These are phyloP conservation scores for Nelumbo lutea DNA, from an alignment of 164 flowering plant genomes.

Conservation along the genomic window DNA sequence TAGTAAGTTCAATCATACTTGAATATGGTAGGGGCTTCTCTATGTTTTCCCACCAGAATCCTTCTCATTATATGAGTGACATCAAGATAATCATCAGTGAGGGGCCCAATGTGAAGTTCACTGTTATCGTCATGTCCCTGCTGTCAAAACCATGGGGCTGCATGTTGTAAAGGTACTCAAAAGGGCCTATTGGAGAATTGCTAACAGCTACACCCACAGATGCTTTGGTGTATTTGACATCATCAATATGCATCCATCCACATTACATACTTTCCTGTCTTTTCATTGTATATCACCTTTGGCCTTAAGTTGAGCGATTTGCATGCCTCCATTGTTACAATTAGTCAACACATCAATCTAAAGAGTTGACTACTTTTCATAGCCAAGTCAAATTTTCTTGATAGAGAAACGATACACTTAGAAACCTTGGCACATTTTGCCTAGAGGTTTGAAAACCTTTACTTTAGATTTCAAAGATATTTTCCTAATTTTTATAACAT, in stretches of 20 bases:
- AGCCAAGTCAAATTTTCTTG: no score
- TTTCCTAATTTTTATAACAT: no score
- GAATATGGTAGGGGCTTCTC: slow-evolving; percentile 49
- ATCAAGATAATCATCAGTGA: no score
- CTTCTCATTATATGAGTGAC: slow-evolving; percentile 6
- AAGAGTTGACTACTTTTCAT: no score
- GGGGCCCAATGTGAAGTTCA: slow-evolving; percentile 51
- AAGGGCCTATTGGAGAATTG: slow-evolving; percentile 34
- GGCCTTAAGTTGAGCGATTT: slow-evolving; percentile 36
- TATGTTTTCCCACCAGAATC: slow-evolving; percentile 46
- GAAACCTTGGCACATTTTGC: no score
- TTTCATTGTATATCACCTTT: slow-evolving; percentile 82
- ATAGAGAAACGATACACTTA: no score
- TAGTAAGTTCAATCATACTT: slow-evolving; percentile 80
- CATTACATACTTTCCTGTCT: slow-evolving; percentile 80
- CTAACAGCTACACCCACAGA: slow-evolving; percentile 31
- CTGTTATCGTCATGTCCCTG: slow-evolving; percentile 94
- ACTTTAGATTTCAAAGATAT: no score
- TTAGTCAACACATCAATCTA: no score
- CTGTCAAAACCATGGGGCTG: slow-evolving; percentile 25
- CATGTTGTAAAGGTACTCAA: slow-evolving; percentile 62
- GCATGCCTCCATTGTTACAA: no score
- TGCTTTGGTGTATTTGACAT: slow-evolving; percentile 74
- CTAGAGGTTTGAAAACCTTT: no score
- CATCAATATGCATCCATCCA: slow-evolving; percentile 99